A percentile compares a stretch with the other conserved stretches of the same genome.
Evolutionary conservation across 805 yeast species (phyloP).

Genomic region (Yueomyces sinensis): DNA sequence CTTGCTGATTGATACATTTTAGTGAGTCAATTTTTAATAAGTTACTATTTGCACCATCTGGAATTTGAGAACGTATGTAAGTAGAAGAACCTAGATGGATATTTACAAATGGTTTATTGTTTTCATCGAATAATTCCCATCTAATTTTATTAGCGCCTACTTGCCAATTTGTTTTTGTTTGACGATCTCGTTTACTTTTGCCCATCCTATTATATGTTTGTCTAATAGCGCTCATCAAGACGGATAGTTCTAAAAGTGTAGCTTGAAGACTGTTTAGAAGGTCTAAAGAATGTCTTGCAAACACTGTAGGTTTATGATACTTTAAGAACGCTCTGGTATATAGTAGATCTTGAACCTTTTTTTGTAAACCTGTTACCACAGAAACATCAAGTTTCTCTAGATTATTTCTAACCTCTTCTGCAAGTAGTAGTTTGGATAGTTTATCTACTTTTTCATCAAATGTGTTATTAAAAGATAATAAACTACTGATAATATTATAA

Average conservation of each 20-base stretch:
- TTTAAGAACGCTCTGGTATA: constrained; percentile 30
- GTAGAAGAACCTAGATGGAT: constrained; percentile 37
- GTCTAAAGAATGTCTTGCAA: constrained; percentile 26
- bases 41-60: constrained; percentile 42
- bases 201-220: constrained; percentile 21
- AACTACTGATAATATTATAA: constrained; percentile 34
- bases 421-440: constrained; percentile 37
- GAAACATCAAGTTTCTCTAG: constrained; percentile 22
- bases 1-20: constrained; percentile 40
- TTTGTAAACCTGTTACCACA: constrained; percentile 37
- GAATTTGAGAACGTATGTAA: constrained; percentile 35
- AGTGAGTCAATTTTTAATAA: constrained; percentile 31
- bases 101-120: constrained; percentile 36
- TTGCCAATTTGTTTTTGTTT: constrained; percentile 31
- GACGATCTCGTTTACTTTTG: constrained; percentile 7
- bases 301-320: constrained; percentile 21
- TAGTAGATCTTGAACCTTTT: constrained; percentile 30
- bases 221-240: constrained; percentile 31
- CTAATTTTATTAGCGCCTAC: constrained; percentile 40
- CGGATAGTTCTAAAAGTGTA: constrained; percentile 27
- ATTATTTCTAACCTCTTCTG: constrained; percentile 35
- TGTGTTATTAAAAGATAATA: constrained; percentile 26
- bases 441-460: constrained; percentile 31
- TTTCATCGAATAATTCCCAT: constrained; percentile 42
- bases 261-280: constrained; percentile 25